phyloP scores from a whole-genome alignment of 2,329 filamentous ascomycete species.

The Xylaria sp. region DNA sequence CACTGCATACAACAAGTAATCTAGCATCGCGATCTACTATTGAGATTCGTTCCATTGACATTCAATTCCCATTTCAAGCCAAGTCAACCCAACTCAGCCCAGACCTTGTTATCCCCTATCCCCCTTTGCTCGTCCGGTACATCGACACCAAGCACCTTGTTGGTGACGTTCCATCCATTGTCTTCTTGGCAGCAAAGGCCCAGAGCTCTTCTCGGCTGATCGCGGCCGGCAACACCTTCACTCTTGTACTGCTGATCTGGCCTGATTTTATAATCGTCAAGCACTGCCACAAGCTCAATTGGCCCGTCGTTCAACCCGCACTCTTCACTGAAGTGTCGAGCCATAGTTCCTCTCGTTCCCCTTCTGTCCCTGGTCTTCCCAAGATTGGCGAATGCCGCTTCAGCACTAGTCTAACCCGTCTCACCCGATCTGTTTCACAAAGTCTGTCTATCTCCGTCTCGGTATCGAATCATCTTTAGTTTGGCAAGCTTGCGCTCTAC shows the following conservation, averaged over 20 bases:
- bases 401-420: constrained; percentile 37
- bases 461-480: constrained; percentile 22
- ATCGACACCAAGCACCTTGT: constrained; percentile 11
- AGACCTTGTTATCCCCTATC: background rate
- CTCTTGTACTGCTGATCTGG: constrained; percentile 39
- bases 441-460: constrained; percentile 24
- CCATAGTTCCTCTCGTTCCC: constrained; percentile 30
- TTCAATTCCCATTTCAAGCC: constrained; percentile 4
- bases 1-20: constrained; percentile 14
- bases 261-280: constrained; percentile 33
- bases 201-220: constrained; percentile 36
- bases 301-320: constrained; percentile 8
- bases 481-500: constrained; percentile 18
- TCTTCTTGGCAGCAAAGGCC: constrained; percentile 31
- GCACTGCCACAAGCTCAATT: constrained; percentile 24
- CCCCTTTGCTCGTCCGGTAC: background rate
- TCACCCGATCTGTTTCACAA: constrained; percentile 31
- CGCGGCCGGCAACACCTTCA: constrained; percentile 33
- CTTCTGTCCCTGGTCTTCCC: constrained; percentile 33
- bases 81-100: background rate
- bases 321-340: constrained; percentile 14
- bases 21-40: constrained; percentile 5
- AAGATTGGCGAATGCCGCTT: constrained; percentile 39
- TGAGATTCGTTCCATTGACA: background rate
- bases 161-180: constrained; percentile 4